Conservation (phyloP, 2,329 filamentous ascomycete species). For the Alternaria hordeiaustralica region DNA sequence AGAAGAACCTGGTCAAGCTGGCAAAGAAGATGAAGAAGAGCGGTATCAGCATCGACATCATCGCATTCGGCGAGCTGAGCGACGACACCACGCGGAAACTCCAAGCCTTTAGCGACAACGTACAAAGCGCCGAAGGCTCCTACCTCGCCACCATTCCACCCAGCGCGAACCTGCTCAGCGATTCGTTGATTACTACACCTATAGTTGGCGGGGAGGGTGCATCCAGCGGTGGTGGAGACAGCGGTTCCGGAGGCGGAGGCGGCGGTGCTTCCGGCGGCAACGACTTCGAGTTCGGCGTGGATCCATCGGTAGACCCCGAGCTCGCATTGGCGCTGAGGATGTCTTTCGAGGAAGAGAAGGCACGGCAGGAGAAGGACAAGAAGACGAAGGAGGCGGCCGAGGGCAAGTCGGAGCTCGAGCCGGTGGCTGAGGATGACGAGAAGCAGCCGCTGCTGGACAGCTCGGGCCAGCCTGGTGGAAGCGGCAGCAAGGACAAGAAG, state of each 20-base stretch:
- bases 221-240: constrained; percentile 62
- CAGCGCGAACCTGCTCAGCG: constrained; percentile 88
- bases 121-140: constrained; percentile 88
- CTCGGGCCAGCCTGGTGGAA: constrained; percentile 69
- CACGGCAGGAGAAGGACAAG: constrained; percentile 84
- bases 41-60: constrained; percentile 90
- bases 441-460: constrained; percentile 68
- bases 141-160: constrained; percentile 90
- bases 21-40: constrained; percentile 99
- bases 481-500: constrained; percentile 58
- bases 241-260: constrained; percentile 59
- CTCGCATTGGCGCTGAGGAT: constrained; percentile 92
- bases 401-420: constrained; percentile 77
- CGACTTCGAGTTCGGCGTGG: constrained; percentile 86
- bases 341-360: constrained; percentile 98
- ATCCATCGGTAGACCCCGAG: constrained; percentile 90
- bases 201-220: constrained; percentile 85
- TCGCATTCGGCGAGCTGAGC: constrained; percentile 92
- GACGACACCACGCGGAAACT: constrained; percentile 90
- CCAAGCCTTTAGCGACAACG: constrained; percentile 88
- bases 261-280: constrained; percentile 62
- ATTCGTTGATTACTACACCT: constrained; percentile 86
- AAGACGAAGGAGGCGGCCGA: constrained; percentile 74
- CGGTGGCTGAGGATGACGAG: constrained; percentile 74
- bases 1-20: constrained; percentile 85